Evolutionary conservation across 495 filamentous ascomycete genomes (phyloP).

Genomic region (Penicillium coffeae): DNA sequence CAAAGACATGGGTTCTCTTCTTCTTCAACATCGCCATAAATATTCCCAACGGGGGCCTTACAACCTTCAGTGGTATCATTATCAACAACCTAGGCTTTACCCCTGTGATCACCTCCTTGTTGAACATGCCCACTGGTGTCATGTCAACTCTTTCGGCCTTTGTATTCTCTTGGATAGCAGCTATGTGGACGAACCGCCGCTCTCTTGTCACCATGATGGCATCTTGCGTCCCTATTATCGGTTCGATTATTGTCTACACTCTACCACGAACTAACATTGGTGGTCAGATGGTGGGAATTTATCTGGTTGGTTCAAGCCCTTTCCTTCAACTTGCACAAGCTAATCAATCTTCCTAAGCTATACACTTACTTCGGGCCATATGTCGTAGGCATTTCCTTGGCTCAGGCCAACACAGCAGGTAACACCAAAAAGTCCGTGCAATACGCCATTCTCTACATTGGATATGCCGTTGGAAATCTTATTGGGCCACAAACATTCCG

Average conservation of each 20-base stretch:
- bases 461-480: slow-evolving; percentile 25
- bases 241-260: slow-evolving; percentile 21
- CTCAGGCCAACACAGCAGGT: slow-evolving; percentile 25
- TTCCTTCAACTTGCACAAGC: neutral
- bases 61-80: slow-evolving; percentile 34
- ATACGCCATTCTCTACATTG: slow-evolving; percentile 20
- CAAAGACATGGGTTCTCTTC: slow-evolving; percentile 37
- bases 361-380: neutral
- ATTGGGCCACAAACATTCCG: neutral
- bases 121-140: slow-evolving; percentile 32
- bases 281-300: slow-evolving; percentile 24
- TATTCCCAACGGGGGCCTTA: slow-evolving; percentile 32
- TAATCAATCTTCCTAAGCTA: no score
- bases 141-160: slow-evolving; percentile 45
- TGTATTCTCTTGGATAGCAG: slow-evolving; percentile 32
- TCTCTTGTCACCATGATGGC: slow-evolving; percentile 16
- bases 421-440: slow-evolving; percentile 28
- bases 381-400: slow-evolving; percentile 3
- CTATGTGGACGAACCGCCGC: slow-evolving; percentile 12
- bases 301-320: slow-evolving; percentile 9
- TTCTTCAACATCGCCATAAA: slow-evolving; percentile 24
- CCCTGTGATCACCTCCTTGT: slow-evolving; percentile 28
- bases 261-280: slow-evolving; percentile 24
- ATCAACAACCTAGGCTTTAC: slow-evolving; percentile 36
- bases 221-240: slow-evolving; percentile 13